A percentile compares a stretch with the other conserved stretches of the same genome.
Evolutionary conservation across 1,139 yeast genomes (phyloP).

Genomic region (Kodamaea anthophila): DNA sequence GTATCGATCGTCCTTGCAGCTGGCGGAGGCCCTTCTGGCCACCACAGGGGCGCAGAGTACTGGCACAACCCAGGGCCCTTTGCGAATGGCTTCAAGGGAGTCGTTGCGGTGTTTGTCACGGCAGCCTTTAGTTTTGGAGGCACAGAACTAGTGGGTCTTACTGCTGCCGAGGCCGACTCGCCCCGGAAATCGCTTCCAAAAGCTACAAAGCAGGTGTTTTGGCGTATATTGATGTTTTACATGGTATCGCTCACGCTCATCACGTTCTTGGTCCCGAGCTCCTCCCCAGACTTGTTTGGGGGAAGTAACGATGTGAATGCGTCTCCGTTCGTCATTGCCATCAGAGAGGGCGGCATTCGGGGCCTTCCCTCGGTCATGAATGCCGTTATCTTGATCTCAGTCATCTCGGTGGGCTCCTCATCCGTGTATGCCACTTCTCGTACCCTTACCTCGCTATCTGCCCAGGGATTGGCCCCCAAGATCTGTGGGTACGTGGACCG

Average conservation of each 20-base stretch:
- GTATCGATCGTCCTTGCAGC: slow-evolving; percentile 26
- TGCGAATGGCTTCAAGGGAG: slow-evolving; percentile 38
- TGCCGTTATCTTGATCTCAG: slow-evolving; percentile 65
- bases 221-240: slow-evolving; percentile 31
- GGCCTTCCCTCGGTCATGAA: slow-evolving; percentile 69
- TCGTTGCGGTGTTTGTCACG: slow-evolving; percentile 45
- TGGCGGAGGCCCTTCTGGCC: slow-evolving; percentile 28
- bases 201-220: slow-evolving; percentile 35
- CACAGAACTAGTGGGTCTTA: slow-evolving; percentile 35
- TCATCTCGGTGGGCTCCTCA: slow-evolving; percentile 42
- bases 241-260: slow-evolving; percentile 27
- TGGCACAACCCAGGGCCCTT: slow-evolving; percentile 31
- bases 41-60: slow-evolving; percentile 19
- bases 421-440: slow-evolving; percentile 24
- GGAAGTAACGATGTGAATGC: slow-evolving; percentile 42
- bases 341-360: slow-evolving; percentile 48
- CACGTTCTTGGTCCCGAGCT: slow-evolving; percentile 30
- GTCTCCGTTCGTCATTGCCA: slow-evolving; percentile 53
- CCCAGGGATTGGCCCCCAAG: slow-evolving; percentile 22
- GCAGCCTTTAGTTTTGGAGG: slow-evolving; percentile 59
- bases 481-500: slow-evolving; percentile 22
- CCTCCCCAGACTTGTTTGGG: slow-evolving; percentile 27
- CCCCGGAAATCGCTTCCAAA: slow-evolving; percentile 35
- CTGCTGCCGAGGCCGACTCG: slow-evolving; percentile 38
- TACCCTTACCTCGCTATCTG: slow-evolving; percentile 20